phyloP scores from a whole-genome alignment of 495 filamentous ascomycete genomes.

The Penicillium mononematosum region DNA sequence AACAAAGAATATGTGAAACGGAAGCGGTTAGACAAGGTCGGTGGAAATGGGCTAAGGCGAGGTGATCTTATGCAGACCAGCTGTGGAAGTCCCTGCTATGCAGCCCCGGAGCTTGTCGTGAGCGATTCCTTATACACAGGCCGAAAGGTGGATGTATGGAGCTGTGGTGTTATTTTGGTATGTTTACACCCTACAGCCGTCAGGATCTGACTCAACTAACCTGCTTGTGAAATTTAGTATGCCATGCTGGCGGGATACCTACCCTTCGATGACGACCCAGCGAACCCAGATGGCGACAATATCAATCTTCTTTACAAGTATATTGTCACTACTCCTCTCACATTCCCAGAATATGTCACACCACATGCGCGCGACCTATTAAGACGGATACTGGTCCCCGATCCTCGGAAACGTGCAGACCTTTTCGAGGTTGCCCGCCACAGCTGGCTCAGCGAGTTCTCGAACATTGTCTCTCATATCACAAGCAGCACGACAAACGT shows the following conservation, averaged over 20 bases:
- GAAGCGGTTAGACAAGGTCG: constrained; percentile 71
- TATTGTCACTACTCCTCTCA: constrained; percentile 94
- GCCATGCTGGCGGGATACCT: constrained; percentile 98
- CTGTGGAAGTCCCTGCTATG: constrained; percentile 75
- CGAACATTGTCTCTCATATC: constrained; percentile 91
- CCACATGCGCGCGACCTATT: constrained; percentile 93
- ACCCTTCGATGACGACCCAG: constrained; percentile 98
- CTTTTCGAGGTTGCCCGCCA: constrained; percentile 97
- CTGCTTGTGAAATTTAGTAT: constrained; percentile 58
- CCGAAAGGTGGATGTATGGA: constrained; percentile 98
- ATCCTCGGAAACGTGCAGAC: constrained; percentile 91
- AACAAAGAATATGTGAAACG: constrained; percentile 83
- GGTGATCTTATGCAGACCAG: constrained; percentile 60
- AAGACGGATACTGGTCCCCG: constrained; percentile 91
- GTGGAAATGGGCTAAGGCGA: constrained; percentile 82
- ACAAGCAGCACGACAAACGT: constrained; percentile 90
- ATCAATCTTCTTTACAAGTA: constrained; percentile 99
- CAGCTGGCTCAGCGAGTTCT: constrained; percentile 96
- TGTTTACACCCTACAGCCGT: constrained; percentile 35
- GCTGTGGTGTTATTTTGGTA: constrained; percentile 97
- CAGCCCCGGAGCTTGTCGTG: constrained; percentile 94
- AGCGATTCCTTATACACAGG: constrained; percentile 97
- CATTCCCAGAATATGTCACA: constrained; percentile 98
- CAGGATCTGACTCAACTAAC: constrained; percentile 1
- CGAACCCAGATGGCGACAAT: constrained; percentile 98